Conservation (phyloP, 2,329 filamentous ascomycete genomes). For the Tolypocladium tropicale region DNA sequence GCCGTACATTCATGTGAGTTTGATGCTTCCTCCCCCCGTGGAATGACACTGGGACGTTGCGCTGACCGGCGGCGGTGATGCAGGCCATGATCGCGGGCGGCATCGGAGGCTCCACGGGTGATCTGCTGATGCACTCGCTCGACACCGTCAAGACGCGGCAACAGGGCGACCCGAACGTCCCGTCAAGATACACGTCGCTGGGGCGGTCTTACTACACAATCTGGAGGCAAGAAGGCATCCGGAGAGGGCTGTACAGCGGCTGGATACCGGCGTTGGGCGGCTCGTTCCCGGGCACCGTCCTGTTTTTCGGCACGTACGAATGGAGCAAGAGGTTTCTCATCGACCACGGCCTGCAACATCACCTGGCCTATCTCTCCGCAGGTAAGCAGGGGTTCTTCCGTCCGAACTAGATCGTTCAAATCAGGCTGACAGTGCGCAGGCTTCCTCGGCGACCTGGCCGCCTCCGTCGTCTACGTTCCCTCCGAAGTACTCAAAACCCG, state of each 20-base stretch:
- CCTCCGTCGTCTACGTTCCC: slow-evolving; percentile 88
- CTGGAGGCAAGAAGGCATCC: slow-evolving; percentile 79
- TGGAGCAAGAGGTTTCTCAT: slow-evolving; percentile 86
- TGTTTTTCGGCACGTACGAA: slow-evolving; percentile 96
- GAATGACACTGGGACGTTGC: not conserved
- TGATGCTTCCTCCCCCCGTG: not conserved
- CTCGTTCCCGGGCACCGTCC: slow-evolving; percentile 84
- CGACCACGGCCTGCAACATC: slow-evolving; percentile 71
- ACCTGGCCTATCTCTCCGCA: slow-evolving; percentile 75
- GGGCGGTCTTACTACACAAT: slow-evolving; percentile 89
- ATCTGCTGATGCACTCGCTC: slow-evolving; percentile 97
- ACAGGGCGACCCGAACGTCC: slow-evolving; percentile 88
- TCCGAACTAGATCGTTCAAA: not conserved
- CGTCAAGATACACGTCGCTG: slow-evolving; percentile 85
- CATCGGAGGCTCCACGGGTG: slow-evolving; percentile 82
- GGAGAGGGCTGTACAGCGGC: slow-evolving; percentile 83
- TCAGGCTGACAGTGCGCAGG: slow-evolving; percentile 35
- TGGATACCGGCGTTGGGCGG: slow-evolving; percentile 84
- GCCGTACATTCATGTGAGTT: slow-evolving; percentile 32
- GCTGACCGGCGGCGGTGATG: slow-evolving; percentile 3
- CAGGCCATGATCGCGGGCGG: slow-evolving; percentile 94
- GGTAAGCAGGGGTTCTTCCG: slow-evolving; percentile 39
- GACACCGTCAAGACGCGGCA: slow-evolving; percentile 98
- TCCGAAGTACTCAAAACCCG: slow-evolving; percentile 98
- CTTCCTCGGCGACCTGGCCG: slow-evolving; percentile 86